Conservation (phyloP, 192 early-diverging fungal genomes). For the Polychytrium aggregatum region DNA sequence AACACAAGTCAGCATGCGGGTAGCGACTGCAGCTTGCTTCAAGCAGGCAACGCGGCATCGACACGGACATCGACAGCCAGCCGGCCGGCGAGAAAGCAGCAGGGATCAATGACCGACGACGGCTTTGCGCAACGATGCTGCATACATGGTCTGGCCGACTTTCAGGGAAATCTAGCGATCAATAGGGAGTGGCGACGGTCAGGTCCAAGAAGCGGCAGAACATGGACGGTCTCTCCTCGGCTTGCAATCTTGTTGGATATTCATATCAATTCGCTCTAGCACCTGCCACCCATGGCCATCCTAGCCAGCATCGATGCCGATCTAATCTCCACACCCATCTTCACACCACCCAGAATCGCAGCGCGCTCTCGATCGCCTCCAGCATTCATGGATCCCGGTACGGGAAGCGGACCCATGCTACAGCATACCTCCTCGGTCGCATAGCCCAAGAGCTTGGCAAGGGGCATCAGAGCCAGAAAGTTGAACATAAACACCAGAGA, state of each 20-base stretch:
- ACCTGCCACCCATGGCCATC: neutral
- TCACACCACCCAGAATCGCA: neutral
- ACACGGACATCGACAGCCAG: no score
- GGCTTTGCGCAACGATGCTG: neutral
- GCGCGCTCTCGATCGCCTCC: neutral
- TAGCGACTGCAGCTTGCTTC: neutral
- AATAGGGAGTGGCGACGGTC: no score
- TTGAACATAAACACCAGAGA: conserved; percentile 66
- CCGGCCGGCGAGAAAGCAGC: neutral
- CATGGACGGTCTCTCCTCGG: no score
- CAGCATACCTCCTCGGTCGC: conserved; percentile 68
- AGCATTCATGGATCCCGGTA: no score
- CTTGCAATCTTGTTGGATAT: no score
- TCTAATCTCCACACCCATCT: neutral
- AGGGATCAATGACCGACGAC: neutral
- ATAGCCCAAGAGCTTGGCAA: conserved; percentile 80
- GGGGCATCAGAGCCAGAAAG: conserved; percentile 77
- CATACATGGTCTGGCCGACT: neutral
- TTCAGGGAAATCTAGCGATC: no score
- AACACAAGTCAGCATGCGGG: neutral
- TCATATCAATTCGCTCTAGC: neutral
- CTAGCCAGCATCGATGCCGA: neutral
- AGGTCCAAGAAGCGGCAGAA: no score
- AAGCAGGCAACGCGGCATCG: no score
- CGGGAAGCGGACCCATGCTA: conserved; percentile 1